Evolutionary conservation across 441 rosid genomes (phyloP), one percentile per base, ranked within the genome.

Genomic region (Viola pubescens): DNA sequence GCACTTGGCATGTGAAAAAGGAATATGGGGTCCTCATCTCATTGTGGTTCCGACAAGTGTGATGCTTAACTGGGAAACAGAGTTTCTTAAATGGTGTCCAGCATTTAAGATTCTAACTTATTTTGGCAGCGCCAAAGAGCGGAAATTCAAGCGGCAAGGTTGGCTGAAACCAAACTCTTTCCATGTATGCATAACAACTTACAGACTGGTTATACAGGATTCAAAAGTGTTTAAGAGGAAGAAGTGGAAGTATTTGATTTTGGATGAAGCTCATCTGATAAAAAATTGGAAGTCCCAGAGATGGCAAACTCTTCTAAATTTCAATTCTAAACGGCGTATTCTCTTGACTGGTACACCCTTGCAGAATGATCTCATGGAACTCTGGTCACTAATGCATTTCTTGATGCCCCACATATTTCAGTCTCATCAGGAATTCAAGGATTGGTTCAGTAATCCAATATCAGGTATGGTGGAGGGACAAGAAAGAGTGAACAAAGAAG

Each of bases 31-130:
- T 64, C 99, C 99, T 48, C 99, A 95, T 85, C 89, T 95, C 51
- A 95, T 95, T 66, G 96, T 95, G 67, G 99, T 95, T 79, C 99
- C 99, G 55, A 95, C 99, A 48, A 95, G 98, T 81, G 99, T 95
- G 66, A 91, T 95, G 99, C 98, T 95, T 60, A 95, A 95, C 73
- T 95, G 99, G 99, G 99, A 95, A 86, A 95, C 99, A 61, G 99
- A 95, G 70, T 95, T 95, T 83, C 95, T 95, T 68, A 95, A 90
- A 70, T 95, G 99, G 99, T 89, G 97, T 78, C 99, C 99, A 69
- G 99, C 99, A 57, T 91, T 95, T 73, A 95, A 95, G 81, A 95
- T 95, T 63, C 84, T 95, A 61, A 95, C 99, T 58, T 95, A 95
- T 76, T 95, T 91, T 74, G 99, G 99, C 71, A 95, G 89, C 81